Evolutionary conservation across 192 early-diverging fungal genomes (phyloP).

Genomic region (Mortierella antarctica): DNA sequence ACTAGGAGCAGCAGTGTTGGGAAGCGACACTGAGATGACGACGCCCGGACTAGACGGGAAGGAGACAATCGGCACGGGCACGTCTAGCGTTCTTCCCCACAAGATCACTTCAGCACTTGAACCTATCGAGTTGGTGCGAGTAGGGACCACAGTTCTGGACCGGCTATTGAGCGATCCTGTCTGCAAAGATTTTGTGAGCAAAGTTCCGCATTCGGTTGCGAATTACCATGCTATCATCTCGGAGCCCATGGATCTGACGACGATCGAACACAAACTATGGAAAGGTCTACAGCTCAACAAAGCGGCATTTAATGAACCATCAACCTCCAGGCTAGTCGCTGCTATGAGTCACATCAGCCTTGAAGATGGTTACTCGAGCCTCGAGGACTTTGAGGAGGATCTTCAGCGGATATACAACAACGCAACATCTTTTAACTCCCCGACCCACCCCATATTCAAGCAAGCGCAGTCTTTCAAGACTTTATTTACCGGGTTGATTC

Average conservation of each 20-base stretch:
- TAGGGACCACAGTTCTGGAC: conserved; percentile 25
- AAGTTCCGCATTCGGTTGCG: conserved; percentile 52
- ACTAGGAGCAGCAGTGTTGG: no score
- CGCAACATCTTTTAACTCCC: conserved; percentile 46
- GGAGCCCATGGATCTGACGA: conserved; percentile 64
- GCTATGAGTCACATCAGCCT: neutral
- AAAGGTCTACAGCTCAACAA: conserved; percentile 21
- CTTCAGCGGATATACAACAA: conserved; percentile 60
- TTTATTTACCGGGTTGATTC: conserved; percentile 4
- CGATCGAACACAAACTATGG: conserved; percentile 66
- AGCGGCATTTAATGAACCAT: neutral
- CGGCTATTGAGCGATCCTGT: conserved; percentile 25
- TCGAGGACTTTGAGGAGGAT: conserved; percentile 61
- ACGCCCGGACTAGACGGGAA: no score
- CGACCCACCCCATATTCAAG: conserved; percentile 44
- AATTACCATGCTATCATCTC: conserved; percentile 62
- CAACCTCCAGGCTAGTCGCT: neutral
- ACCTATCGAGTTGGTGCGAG: conserved; percentile 32
- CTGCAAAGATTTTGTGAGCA: conserved; percentile 41
- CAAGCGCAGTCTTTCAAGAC: conserved; percentile 32
- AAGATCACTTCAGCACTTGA: neutral
- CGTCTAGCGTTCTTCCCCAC: conserved; percentile 6
- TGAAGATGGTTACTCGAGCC: conserved; percentile 42
- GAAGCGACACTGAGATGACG: no score
- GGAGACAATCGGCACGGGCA: neutral